Conservation (phyloP, 306 rosid genomes). For the Canavalia gladiata region DNA sequence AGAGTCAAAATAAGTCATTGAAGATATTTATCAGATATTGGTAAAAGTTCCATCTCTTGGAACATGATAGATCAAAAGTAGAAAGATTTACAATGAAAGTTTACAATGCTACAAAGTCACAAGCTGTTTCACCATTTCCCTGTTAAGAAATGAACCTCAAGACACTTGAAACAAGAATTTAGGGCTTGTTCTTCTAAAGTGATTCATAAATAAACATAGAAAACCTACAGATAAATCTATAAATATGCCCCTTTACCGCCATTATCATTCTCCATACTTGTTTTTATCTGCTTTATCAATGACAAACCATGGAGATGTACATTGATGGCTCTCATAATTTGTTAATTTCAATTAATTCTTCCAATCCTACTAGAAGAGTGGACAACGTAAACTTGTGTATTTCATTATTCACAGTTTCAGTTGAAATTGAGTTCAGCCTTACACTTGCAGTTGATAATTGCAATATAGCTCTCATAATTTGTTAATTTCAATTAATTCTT, state of each 20-base stretch:
- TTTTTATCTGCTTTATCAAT: background rate
- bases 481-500: background rate
- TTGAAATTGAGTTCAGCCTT: background rate
- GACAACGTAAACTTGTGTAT: background rate
- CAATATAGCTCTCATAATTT: background rate
- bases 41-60: background rate
- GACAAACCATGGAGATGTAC: constrained; percentile 17
- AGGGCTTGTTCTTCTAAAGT: background rate
- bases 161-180: background rate
- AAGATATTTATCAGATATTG: background rate
- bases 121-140: background rate
- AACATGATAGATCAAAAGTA: background rate
- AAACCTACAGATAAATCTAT: background rate
- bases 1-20: background rate
- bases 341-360: background rate
- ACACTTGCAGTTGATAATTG: background rate
- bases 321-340: background rate
- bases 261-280: background rate
- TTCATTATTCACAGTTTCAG: background rate
- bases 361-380: background rate
- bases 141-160: background rate
- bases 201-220: background rate
- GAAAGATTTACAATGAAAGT: background rate
- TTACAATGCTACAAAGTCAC: background rate
- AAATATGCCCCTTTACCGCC: background rate